Evolutionary conservation across 352 stramenopile genomes (phyloP).

Genomic region (Pythium insidiosum): DNA sequence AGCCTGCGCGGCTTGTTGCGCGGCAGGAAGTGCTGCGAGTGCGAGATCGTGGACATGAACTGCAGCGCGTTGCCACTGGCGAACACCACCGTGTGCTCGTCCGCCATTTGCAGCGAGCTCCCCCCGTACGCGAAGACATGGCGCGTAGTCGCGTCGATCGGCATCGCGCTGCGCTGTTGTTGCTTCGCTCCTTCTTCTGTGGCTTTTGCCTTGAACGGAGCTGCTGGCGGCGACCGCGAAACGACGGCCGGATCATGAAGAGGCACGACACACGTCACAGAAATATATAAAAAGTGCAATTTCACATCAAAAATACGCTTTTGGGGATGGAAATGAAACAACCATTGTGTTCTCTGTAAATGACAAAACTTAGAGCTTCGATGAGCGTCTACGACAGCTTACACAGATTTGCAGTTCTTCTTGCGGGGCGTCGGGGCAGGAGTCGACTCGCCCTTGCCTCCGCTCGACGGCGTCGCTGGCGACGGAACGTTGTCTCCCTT

Average conservation of each 20-base stretch:
- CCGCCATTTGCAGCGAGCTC: constrained; percentile 41
- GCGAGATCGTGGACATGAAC: constrained; percentile 55
- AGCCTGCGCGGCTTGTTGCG: constrained; percentile 42
- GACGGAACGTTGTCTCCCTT: not conserved
- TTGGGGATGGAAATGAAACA: not conserved
- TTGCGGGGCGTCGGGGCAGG: no score
- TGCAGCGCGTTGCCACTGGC: constrained; percentile 55
- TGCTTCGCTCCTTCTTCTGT: not conserved
- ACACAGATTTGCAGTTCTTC: not conserved
- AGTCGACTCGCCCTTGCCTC: not conserved
- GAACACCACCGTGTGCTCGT: constrained; percentile 60
- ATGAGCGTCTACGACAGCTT: not conserved
- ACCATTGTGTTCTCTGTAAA: not conserved
- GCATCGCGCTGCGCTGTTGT: constrained; percentile 12
- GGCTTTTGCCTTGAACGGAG: no score
- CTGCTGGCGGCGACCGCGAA: no score
- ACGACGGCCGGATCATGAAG: no score
- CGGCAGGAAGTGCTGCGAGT: constrained; percentile 57
- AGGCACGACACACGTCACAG: not conserved
- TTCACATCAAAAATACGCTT: not conserved
- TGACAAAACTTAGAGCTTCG: not conserved
- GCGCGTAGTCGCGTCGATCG: constrained; percentile 46
- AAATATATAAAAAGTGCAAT: not conserved
- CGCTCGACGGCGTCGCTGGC: not conserved
- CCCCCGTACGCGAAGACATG: constrained; percentile 65